phyloP scores from a whole-genome alignment of 2,329 filamentous ascomycete genomes.

The Ophiostoma pallidulum region DNA sequence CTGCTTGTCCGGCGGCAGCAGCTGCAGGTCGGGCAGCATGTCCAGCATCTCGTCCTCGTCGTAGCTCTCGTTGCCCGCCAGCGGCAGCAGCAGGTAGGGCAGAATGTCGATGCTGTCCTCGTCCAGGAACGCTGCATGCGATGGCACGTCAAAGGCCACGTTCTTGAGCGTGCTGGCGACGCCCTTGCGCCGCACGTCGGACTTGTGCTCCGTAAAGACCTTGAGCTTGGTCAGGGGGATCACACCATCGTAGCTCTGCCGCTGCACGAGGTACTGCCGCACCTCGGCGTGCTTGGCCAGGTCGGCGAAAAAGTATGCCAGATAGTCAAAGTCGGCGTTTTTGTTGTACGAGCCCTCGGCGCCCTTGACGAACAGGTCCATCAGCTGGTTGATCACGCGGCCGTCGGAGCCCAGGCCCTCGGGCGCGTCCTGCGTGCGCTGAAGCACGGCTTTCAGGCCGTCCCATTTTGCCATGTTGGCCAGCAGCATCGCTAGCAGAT shows the following conservation, averaged over 20 bases:
- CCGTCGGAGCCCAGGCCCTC: slow-evolving; percentile 62
- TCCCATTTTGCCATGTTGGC: slow-evolving; percentile 85
- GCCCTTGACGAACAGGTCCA: slow-evolving; percentile 94
- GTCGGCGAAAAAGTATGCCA: slow-evolving; percentile 90
- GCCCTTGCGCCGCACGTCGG: slow-evolving; percentile 75
- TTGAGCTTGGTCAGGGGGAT: slow-evolving; percentile 88
- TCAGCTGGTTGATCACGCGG: slow-evolving; percentile 74
- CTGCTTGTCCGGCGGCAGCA: slow-evolving; percentile 81
- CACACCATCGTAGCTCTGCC: slow-evolving; percentile 68
- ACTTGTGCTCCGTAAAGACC: slow-evolving; percentile 88
- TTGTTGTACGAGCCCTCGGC: slow-evolving; percentile 75
- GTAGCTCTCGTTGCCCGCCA: slow-evolving; percentile 83
- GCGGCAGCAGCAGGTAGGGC: slow-evolving; percentile 79
- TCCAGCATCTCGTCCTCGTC: slow-evolving; percentile 73
- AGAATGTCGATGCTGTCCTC: slow-evolving; percentile 69
- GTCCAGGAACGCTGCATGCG: slow-evolving; percentile 61
- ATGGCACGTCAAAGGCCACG: slow-evolving; percentile 68
- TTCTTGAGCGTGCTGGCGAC: slow-evolving; percentile 97
- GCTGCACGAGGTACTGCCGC: slow-evolving; percentile 62
- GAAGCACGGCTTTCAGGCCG: slow-evolving; percentile 57
- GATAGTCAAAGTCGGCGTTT: slow-evolving; percentile 79
- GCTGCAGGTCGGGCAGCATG: slow-evolving; percentile 85
- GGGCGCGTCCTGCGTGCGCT: slow-evolving; percentile 58
- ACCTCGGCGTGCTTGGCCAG: slow-evolving; percentile 72
- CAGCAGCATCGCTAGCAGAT: slow-evolving; percentile 81